Conservation (phyloP, 23 red algal genomes). For the Gracilariopsis chorda region DNA sequence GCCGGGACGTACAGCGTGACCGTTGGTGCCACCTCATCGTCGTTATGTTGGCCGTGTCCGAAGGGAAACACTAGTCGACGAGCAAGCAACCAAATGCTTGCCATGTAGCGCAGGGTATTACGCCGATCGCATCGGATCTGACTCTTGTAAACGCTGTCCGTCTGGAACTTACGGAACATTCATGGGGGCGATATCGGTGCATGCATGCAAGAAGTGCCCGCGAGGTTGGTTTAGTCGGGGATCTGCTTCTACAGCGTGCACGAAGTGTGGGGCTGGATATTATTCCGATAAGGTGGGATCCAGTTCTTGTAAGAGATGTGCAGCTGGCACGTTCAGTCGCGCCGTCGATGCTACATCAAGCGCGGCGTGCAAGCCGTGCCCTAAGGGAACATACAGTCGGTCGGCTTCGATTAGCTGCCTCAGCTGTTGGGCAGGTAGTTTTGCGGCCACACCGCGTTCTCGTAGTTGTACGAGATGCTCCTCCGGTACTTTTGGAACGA, state of each 20-base stretch:
- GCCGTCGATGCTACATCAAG: background rate
- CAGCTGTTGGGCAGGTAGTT: background rate
- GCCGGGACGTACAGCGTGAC: slow-evolving; percentile 13
- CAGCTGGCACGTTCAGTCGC: slow-evolving; percentile 17
- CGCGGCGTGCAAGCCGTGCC: background rate
- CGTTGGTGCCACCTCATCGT: background rate
- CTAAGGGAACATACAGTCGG: background rate
- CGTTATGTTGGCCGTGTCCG: slow-evolving; percentile 2
- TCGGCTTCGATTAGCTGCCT: background rate
- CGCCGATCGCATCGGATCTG: background rate
- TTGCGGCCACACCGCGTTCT: background rate
- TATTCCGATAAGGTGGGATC: background rate
- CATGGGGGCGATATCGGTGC: background rate
- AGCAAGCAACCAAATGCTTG: background rate
- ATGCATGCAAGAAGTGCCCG: background rate
- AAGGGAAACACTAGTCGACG: background rate
- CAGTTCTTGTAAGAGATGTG: background rate
- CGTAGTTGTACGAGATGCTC: slow-evolving; percentile 1
- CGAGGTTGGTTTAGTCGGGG: background rate
- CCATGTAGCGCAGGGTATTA: background rate
- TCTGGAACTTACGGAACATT: background rate
- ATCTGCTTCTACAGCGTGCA: background rate
- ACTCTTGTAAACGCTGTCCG: slow-evolving; percentile 8
- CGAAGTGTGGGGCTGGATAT: background rate
- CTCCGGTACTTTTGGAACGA: slow-evolving; percentile 21